Evolutionary conservation across 2,329 filamentous ascomycete genomes (phyloP), one percentile per base, ranked within the genome.

Genomic region (Penicillium sp.): DNA sequence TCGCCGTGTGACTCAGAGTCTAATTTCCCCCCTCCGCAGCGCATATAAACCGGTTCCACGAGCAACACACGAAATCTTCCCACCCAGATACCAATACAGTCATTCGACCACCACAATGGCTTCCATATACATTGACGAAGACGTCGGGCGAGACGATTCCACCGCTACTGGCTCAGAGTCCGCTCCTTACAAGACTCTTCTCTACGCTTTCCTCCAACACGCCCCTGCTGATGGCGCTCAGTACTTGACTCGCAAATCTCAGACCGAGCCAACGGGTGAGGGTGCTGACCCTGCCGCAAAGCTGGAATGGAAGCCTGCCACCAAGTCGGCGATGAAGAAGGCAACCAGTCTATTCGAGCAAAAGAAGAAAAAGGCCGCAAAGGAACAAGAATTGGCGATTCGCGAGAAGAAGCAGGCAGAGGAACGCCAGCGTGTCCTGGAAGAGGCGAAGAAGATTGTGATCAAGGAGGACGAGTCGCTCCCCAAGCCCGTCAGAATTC

Each of bases 251-350:
- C 87, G 90, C 75, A 90, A 91, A 69, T 90, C 88, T 31, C 82
- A 85, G 63, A 89, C 86, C 53, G 87, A 86, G 29, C 76, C 85
- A 23, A 78, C 85, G n/a, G 84, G 81, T 59, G 84, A 85, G 68
- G 85, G 85, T 73, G 88, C 88, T 65, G 91, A 92, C 70, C 84
- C 85, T 66, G 82, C 84, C 58, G 84, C 84, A 58, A 85, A 87
- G 67, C 78, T 89, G 66, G 85, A 88, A 70, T 97, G 90, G 90
- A 94, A 93, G 81, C 88, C 90, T 59, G 90, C 88, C 21, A 89
- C 91, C 64, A 96, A 95, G 82, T 91, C 90, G 63, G 92, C 91
- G 23, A 78, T 92, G 74, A 97, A 96, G 84, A 96, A 96, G 81
- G 91, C 90, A 4, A 87, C 87, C 81, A 89, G 88, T 76, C 88